Conservation (phyloP, 257 asterid genomes). For the Fraxinus quadrangulata region DNA sequence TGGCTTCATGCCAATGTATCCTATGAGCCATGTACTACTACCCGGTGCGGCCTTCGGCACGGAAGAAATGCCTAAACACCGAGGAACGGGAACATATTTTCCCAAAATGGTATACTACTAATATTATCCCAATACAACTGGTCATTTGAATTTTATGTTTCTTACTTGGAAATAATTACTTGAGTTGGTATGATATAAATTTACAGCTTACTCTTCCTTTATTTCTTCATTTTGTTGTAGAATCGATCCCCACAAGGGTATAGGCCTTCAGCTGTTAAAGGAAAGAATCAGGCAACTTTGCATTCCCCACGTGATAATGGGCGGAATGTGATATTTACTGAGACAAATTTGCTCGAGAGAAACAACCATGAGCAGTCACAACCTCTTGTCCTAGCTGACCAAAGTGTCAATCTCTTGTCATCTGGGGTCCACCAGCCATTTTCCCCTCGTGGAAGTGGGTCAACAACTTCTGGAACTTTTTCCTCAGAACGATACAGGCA, state of each 20-base stretch:
- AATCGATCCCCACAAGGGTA: conserved; percentile 45
- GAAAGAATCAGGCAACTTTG: conserved; percentile 41
- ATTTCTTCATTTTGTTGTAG: conserved; percentile 33
- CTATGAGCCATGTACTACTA: conserved; percentile 35
- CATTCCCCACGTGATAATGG: conserved; percentile 44
- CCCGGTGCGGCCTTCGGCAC: conserved; percentile 47
- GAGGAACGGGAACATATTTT: conserved; percentile 84
- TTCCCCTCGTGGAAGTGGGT: conserved; percentile 48
- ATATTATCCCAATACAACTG: conserved; percentile 9
- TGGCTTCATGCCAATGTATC: conserved; percentile 39
- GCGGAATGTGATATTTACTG: conserved; percentile 28
- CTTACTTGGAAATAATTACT: conserved; percentile 12
- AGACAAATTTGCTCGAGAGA: conserved; percentile 41
- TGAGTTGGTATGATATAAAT: not conserved
- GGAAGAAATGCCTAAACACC: conserved; percentile 72
- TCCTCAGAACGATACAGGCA: conserved; percentile 35
- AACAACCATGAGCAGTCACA: conserved; percentile 43
- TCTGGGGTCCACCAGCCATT: conserved; percentile 32
- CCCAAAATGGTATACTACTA: conserved; percentile 64
- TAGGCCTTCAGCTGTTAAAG: conserved; percentile 47
- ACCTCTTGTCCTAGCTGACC: conserved; percentile 34
- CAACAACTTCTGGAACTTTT: conserved; percentile 27
- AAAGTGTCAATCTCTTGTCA: conserved; percentile 14
- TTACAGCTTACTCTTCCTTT: not conserved
- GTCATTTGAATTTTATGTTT: conserved; percentile 3